A percentile compares a stretch with the other conserved stretches of the same genome.
phyloP scores from a whole-genome alignment of 352 stramenopile genomes.

The Thraustochytrium striatum region DNA sequence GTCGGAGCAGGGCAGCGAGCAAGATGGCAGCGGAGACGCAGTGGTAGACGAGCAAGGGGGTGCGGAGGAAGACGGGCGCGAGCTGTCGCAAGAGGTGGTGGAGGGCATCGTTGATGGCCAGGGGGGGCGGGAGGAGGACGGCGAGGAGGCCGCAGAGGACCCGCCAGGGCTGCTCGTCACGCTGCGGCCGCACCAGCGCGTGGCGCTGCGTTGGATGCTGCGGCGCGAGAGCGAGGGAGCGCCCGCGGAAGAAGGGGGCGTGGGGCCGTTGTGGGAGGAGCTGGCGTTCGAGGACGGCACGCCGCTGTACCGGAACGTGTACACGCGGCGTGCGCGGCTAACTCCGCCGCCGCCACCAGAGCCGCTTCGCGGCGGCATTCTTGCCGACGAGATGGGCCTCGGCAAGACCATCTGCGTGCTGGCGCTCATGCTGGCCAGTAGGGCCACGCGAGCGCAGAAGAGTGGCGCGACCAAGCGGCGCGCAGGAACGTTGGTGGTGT shows the following conservation, averaged over 20 bases:
- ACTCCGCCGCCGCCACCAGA: neutral
- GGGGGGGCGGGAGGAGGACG: neutral
- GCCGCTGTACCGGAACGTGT: conserved; percentile 11
- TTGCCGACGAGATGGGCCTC: conserved; percentile 91
- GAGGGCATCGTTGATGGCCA: neutral
- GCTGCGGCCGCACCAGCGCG: conserved; percentile 14
- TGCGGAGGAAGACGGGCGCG: conserved; percentile 2
- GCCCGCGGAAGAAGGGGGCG: neutral
- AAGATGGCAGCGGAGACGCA: neutral
- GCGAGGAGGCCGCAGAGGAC: neutral
- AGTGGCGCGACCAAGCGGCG: neutral
- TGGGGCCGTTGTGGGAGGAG: conserved; percentile 35
- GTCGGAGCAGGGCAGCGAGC: neutral
- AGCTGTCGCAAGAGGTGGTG: neutral
- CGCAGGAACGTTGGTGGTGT: conserved; percentile 73
- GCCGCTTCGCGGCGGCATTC: conserved; percentile 73
- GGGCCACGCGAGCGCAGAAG: neutral
- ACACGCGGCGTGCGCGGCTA: neutral
- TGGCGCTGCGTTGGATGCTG: conserved; percentile 38
- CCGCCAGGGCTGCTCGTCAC: neutral
- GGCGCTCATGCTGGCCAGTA: conserved; percentile 59
- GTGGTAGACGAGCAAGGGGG: neutral
- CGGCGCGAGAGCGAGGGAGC: neutral
- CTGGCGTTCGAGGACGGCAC: neutral
- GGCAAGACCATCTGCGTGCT: conserved; percentile 90